Evolutionary conservation across 495 filamentous ascomycete genomes (phyloP), one percentile per base, ranked within the genome.

Genomic region (Aspergillus sclerotioniger): DNA sequence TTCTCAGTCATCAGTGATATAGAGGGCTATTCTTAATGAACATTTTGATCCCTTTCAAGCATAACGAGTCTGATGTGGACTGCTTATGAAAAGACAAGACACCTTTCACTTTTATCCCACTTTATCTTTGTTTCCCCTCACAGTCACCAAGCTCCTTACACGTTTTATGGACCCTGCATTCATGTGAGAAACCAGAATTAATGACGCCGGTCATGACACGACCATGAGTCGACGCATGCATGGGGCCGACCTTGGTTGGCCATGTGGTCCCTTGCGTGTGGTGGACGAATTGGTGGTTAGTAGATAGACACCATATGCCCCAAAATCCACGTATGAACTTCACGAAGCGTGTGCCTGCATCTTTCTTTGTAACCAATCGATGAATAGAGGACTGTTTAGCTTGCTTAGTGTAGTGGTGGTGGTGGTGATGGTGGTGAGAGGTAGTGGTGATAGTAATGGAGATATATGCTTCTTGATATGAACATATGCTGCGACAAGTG

Each of bases 241-340:
- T 52, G 32, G 21, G 46, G 33, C 25, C 55, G 62, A 63, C 48
- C 35, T 51, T 31, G 54, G 46, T 64, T 51, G 62, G 63, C 59
- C 67, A 67, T 66, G 65, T 54, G 54, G 63, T 33, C 48, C 43
- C 56, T 15, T 67, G 63, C 62, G 56, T 60, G 62, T 67, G 64
- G 56, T 56, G 28, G 57, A 47, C 52, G 54, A 66, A 56, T 67
- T 63, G 66, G 66, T 64, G 2, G 25, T 5, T 25, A 70, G 72
- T 77, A 77, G 74, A 77, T 77, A 74, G 71, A 75, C 63, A 63
- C 56, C 52, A 49, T 63, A 67, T 63, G 61, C 64, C 62, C 66
- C 68, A 60, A 50, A 74, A 75, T 75, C 74, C 72, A 75, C 63
- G 69, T 62, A 61, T 63, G 56, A 55, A 61, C 60, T 61, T 41